Percentiles rank a stretch among this genome's conserved stretches.
Evolutionary conservation across 768 basidiomycete genomes (phyloP).

Genomic region (Russula olivacea): DNA sequence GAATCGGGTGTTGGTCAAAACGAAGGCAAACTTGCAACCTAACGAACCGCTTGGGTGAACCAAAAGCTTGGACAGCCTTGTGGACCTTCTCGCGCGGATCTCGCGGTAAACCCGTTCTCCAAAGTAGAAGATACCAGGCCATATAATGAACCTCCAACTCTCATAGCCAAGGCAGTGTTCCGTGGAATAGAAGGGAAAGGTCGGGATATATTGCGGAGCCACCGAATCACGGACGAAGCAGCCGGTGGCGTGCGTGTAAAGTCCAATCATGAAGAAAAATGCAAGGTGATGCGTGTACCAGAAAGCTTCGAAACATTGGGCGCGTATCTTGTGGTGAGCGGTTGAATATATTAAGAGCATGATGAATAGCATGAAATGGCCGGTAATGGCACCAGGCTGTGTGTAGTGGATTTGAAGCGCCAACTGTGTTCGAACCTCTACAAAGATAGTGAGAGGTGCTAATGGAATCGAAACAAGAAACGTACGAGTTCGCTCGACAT

Average conservation of each 20-base stretch:
- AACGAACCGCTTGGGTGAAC: conserved; percentile 79
- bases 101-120: conserved; percentile 82
- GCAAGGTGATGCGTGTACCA: conserved; percentile 96
- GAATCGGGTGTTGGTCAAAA: conserved; percentile 7
- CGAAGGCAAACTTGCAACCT: background rate
- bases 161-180: conserved; percentile 87
- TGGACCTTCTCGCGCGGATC: conserved; percentile 70
- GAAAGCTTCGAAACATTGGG: conserved; percentile 91
- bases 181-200: conserved; percentile 85
- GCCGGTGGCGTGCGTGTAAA: conserved; percentile 87
- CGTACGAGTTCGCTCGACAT: conserved; percentile 82
- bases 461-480: conserved; percentile 19
- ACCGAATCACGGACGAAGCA: conserved; percentile 91
- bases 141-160: conserved; percentile 88
- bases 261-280: conserved; percentile 89
- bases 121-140: conserved; percentile 88
- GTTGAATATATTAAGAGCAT: conserved; percentile 93
- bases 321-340: conserved; percentile 81
- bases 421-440: conserved; percentile 73
- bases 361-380: conserved; percentile 91
- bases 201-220: conserved; percentile 57
- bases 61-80: conserved; percentile 77
- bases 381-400: conserved; percentile 87
- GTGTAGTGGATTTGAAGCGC: conserved; percentile 85
- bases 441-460: conserved; percentile 3